Evolutionary conservation across 2,329 filamentous ascomycete species (phyloP), one percentile per base, ranked within the genome.

Genomic region (Fusarium staphyleae): DNA sequence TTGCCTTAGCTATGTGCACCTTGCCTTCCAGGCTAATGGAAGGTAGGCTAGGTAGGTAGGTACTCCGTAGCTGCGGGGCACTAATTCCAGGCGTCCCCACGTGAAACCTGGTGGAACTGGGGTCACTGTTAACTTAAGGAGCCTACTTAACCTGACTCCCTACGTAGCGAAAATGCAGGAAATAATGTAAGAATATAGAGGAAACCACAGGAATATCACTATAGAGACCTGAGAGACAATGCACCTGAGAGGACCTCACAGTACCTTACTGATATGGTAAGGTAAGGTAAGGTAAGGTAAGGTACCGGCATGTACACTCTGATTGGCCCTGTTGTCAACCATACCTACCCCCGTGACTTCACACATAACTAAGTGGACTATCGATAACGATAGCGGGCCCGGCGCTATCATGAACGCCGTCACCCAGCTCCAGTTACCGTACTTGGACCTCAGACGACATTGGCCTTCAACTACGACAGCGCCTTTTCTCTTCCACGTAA

Each of bases 21-120:
- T 29, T 45, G 46, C 52, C 44, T 48, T 50, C 56, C 42, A 42
- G 47, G 60, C 59, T 62, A 22, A 6, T 22, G 4, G 4, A 4
- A 22, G 22, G 22, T 7, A n/a, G n/a, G n/a, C n/a, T n/a, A n/a
- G n/a, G n/a, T n/a, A n/a, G n/a, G n/a, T n/a, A n/a, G n/a, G n/a
- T n/a, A n/a, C n/a, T n/a, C 34, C 45, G 39, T 57, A 63, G 52
- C 57, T 67, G 67, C 67, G 67, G 67, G 67, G 66, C 67, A 67
- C 58, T 67, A 66, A 66, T 57, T 57, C 56, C 22, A 19, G n/a
- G 10, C 43, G 48, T 54, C 52, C 52, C 64, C 64, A 66, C 62
- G 56, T 57, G 58, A 29, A 52, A 37, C 37, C 48, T 49, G 42
- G 53, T 47, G 47, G 24, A 37, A 39, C 58, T 55, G 54, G 58